Evolutionary conservation across 176 grass and related monocot genomes (phyloP), one percentile per base, ranked within the genome.

Genomic region (Triticum urartu): DNA sequence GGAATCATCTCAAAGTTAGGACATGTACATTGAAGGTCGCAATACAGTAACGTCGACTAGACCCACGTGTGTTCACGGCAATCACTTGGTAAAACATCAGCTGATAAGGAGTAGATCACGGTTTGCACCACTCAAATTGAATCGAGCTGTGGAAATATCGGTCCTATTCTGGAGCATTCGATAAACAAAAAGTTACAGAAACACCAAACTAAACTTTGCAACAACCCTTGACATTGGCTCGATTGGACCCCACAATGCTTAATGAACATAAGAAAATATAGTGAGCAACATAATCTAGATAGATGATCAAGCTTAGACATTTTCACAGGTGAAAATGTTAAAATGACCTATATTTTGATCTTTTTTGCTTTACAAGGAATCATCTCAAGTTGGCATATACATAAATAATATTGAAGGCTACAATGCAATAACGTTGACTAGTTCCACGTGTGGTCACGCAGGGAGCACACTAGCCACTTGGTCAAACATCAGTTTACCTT

Each of bases 311-410:
- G 42, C 43, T 47, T 47, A 52, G 48, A 17, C 15, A 17, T 52
- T 52, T 52, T 52, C 4, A 17, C 48, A 52, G 13, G 14, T 52
- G 14, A 52, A 52, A 52, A 52, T 15, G 14, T 52, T 52, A 1
- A 52, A 52, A 52, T 17, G 50, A 7, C 15, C 15, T 18, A 18
- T 18, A 54, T 54, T 54, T 54, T 0, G 50, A 18, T 54, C 5
- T 18, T 18, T 80, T 13, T 52, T 20, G 18, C 71, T 89, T 80
- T 85, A 32, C 75, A 73, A 54, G 75, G 75, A 84, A 79, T 84
- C 74, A 56, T 15, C 76, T 32, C 72, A 64, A 73, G 54, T 17
- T 64, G 75, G 14, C 78, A 25, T 54, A 54, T 14, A 28, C 24
- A 52, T 61, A 54, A 18, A 54, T 54, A 54, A 15, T 54, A 54